Conservation (phyloP, 148 eudicot species). For the Vaccinium darrowii region DNA sequence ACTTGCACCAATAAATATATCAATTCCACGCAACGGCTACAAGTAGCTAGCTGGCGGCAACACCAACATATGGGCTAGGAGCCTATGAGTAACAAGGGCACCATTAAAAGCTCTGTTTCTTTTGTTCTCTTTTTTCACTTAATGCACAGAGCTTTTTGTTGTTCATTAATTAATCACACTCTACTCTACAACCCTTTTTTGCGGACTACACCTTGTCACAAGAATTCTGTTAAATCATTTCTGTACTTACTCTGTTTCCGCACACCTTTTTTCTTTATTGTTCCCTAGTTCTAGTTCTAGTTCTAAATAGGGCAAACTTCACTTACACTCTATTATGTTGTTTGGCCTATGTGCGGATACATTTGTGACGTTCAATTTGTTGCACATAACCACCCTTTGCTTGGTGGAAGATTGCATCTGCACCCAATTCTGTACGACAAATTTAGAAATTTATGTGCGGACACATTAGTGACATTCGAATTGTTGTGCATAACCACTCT, state of each 20-base stretch:
- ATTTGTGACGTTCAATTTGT: too few relatives aligned
- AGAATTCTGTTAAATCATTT: neutral
- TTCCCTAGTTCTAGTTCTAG: neutral
- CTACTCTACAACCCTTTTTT: neutral
- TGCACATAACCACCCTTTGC: too few relatives aligned
- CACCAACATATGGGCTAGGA: neutral
- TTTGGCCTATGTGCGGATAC: too few relatives aligned
- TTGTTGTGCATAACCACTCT: too few relatives aligned
- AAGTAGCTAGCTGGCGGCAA: neutral
- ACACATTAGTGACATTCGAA: too few relatives aligned
- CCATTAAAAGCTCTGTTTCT: neutral
- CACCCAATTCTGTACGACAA: too few relatives aligned
- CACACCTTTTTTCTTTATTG: neutral
- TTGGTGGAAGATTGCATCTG: too few relatives aligned
- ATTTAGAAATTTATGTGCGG: too few relatives aligned
- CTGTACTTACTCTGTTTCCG: neutral
- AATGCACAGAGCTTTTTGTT: neutral
- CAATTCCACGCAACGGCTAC: neutral
- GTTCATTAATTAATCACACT: neutral
- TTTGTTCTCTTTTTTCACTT: neutral
- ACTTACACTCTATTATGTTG: too few relatives aligned
- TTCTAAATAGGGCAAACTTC: too few relatives aligned
- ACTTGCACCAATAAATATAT: neutral
- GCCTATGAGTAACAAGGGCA: neutral
- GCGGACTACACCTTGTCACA: too few relatives aligned